Percentiles rank a stretch among this genome's conserved stretches.
Conservation (phyloP, 2,329 filamentous ascomycete genomes). For the Hymenoscyphus scutula region DNA sequence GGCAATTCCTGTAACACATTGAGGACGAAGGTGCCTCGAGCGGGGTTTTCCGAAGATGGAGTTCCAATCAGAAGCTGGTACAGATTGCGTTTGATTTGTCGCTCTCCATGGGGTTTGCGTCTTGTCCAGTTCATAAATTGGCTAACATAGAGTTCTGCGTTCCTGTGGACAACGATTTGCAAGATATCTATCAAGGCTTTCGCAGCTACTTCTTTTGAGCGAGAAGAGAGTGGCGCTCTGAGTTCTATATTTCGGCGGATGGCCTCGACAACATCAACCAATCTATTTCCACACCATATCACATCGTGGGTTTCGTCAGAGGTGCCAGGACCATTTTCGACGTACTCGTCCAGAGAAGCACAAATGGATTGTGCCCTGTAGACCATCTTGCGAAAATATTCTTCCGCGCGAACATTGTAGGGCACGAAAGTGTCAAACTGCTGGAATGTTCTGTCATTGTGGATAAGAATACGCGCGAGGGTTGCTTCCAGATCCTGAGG, state of each 20-base stretch:
- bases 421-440: conserved; percentile 28
- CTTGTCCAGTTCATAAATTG: conserved; percentile 20
- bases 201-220: conserved; percentile 26
- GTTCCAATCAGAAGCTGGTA: conserved; percentile 32
- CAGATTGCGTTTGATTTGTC: conserved; percentile 30
- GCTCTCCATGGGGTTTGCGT: conserved; percentile 26
- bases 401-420: conserved; percentile 23
- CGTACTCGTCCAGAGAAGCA: conserved; percentile 27
- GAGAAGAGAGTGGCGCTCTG: conserved; percentile 23
- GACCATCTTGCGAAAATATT: conserved; percentile 30
- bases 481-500: conserved; percentile 31
- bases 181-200: conserved; percentile 29
- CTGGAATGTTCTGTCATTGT: conserved; percentile 29
- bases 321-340: conserved; percentile 22
- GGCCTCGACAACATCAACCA: conserved; percentile 29
- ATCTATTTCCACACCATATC: conserved; percentile 29
- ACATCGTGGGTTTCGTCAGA: conserved; percentile 25
- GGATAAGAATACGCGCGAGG: conserved; percentile 27
- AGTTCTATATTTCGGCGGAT: conserved; percentile 25
- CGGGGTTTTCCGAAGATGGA: conserved; percentile 18
- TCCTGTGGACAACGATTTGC: conserved; percentile 28
- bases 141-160: conserved; percentile 28
- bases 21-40: conserved; percentile 29
- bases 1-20: conserved; percentile 30
- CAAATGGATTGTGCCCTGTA: conserved; percentile 25